Evolutionary conservation across 306 rosid genomes (phyloP), one percentile per base, ranked within the genome.

Genomic region (Dalbergia cultrata): DNA sequence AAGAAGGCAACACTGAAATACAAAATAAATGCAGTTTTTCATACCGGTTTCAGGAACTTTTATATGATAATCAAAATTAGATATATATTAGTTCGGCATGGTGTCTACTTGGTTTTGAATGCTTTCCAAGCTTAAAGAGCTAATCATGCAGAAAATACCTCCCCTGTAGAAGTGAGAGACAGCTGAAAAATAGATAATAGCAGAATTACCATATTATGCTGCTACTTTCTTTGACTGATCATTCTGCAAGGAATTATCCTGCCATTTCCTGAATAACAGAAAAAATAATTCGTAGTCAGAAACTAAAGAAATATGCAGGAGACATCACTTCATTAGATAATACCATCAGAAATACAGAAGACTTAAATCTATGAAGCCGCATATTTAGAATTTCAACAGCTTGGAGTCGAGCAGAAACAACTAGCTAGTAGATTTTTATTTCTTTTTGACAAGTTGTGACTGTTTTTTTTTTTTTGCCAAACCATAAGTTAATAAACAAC

Each of bases 201-300:
- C 5, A 61, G 18, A 75, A 65, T 72, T 82, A 82, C 89, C 85
- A 88, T 34, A 75, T 76, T 69, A 87, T 34, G 72, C 72, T 74
- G 79, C 83, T 74, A 80, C 80, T 53, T 84, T 75, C 82, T 84
- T 84, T 70, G 80, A 73, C 34, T 17, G 74, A 80, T 81, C 86
- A 68, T 35, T 70, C 50, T 31, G 80, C 49, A 68, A 18, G 67
- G 82, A 63, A 8, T 58, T 80, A 50, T 82, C 79, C 31, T 34
- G 63, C 66, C 74, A 64, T 74, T 86, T 77, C 88, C 97, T 91
- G 86, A 70, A 85, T 33, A 59, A 33, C 74, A 84, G 14, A 81
- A 81, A 52, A 57, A 43, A 31, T 8, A 26, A 52, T 44, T 61
- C n/a, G 9, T 9, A 75, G 59, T 70, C 79, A 64, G 74, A 45